Base-by-base conservation (phyloP, 1,284 basidiomycete species). In the Malassezia slooffiae region DNA sequence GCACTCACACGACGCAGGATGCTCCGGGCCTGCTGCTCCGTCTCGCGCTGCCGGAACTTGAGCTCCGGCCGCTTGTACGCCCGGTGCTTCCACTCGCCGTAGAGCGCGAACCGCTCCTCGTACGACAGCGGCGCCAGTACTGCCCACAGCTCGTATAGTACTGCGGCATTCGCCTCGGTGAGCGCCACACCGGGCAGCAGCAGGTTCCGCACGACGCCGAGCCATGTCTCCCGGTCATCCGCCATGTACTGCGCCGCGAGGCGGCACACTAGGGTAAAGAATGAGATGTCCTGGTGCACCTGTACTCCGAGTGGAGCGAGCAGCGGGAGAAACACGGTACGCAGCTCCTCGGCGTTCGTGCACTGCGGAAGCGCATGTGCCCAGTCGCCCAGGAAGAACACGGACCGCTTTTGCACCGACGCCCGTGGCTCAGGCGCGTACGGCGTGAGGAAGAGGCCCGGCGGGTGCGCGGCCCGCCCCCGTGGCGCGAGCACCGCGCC, bases 21-120 rank as follows among this genome's bases (percentile, higher is more conserved):
- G 10, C 60, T 59, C 23, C 63, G 59, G 19, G 74, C 71, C 33
- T 76, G 74, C 19, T 72, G 65, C 34, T 75, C 74, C 20, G 81
- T 63, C 74, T 76, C 73, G 79, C 63, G 61, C 35, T 70, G 63
- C 22, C 68, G 62, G 10, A 67, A 68, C 32, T 38, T 67, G 50
- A 70, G 70, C 58, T 67, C 74, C 30, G 55, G 71, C 54, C 52
- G 72, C 41, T 71, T 71, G 56, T 73, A 74, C n/a, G 73, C 78
- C 36, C 74, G 73, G 41, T 80, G 77, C 71, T 84, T 83, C 93
- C 91, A 96, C 73, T 97, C 90, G 36, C 90, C 93, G 62, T 97
- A 95, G 21, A 97, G 73, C 28, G 77, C 77, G 79, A 86, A 96
- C 3, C 93, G 83, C 34, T 78, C 74, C 6, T 81, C 79, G 44